Evolutionary conservation across 2,329 filamentous ascomycete genomes (phyloP), one percentile per base, ranked within the genome.

Genomic region (Exophiala sp.): DNA sequence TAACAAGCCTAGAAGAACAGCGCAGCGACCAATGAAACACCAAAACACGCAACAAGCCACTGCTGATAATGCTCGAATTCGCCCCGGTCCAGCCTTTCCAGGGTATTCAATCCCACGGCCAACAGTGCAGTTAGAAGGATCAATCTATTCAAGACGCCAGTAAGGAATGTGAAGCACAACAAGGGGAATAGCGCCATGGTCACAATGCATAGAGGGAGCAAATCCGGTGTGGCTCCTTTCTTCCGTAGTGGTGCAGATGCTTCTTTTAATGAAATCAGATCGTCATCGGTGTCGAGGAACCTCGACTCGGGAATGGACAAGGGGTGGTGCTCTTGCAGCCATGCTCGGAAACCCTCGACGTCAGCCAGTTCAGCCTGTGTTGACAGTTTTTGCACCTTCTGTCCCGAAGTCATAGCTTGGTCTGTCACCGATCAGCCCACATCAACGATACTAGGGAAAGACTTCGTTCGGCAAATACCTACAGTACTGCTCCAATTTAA

Each of bases 401-500:
- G 53, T 10, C 50, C 47, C 29, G 62, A 63, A 27, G 60, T 54
- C 16, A 63, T 61, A 29, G 62, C 60, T 30, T 56, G 61, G 46
- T 64, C 61, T 58, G 53, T 54, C 29, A 43, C 30, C 32, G 46
- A 48, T 43, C 24, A 46, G 43, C 27, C 27, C 13, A 38, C 24
- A 5, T 5, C 21, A 41, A n/a, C 32, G 13, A 41, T 8, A n/a
- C n/a, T n/a, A 4, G 19, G 4, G 14, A 6, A 19, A n/a, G 3
- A 18, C 14, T 37, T 13, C 34, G 16, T 37, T 16, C 34, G 14
- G 9, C 18, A 37, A 13, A n/a, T 21, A 41, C 73, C 66, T 66
- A 80, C 78, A 80, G 58, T 83, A 83, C 63, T 82, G 79, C 48
- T 78, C 76, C 10, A 78, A 71, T 60, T 82, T 82, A 27, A 75